These are phyloP conservation scores for Thalassiosira ordinaria DNA, from an alignment of 352 stramenopile genomes.

Conservation along the genomic window DNA sequence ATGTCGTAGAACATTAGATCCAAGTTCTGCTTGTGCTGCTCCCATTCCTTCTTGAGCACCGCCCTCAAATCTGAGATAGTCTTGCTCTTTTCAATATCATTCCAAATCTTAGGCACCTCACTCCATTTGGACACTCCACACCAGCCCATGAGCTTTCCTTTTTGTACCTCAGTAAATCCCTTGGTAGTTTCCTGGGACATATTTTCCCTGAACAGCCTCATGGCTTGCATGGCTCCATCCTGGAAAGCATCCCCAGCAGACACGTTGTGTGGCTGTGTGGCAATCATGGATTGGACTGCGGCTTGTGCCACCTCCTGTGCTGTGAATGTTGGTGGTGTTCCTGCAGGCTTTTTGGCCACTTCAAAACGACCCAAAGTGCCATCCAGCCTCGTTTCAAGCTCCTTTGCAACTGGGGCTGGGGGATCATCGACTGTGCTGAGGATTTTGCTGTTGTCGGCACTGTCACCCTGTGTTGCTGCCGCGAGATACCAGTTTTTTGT, in stretches of 20 bases:
- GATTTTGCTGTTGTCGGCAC: background rate
- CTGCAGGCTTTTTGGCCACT: background rate
- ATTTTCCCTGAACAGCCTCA: background rate
- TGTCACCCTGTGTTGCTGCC: background rate
- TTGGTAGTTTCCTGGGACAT: background rate
- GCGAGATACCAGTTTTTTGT: background rate
- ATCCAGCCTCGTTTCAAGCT: background rate
- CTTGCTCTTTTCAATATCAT: background rate
- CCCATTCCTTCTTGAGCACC: background rate
- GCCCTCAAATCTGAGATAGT: background rate
- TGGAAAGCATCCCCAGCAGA: background rate
- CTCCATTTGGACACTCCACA: background rate
- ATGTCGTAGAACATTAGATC: conserved; percentile 1
- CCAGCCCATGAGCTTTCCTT: background rate
- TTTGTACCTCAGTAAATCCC: background rate
- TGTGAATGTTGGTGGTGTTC: background rate
- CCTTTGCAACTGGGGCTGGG: background rate
- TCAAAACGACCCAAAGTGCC: background rate
- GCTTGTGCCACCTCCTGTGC: background rate
- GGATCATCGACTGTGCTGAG: background rate
- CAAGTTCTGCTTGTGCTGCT: background rate
- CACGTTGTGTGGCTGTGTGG: background rate
- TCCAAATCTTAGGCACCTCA: background rate
- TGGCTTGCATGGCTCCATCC: background rate
- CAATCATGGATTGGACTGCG: background rate